A percentile compares a stretch with the other conserved stretches of the same genome.
phyloP scores from a whole-genome alignment of 768 basidiomycete species.

The Pleurotus tuoliensis region DNA sequence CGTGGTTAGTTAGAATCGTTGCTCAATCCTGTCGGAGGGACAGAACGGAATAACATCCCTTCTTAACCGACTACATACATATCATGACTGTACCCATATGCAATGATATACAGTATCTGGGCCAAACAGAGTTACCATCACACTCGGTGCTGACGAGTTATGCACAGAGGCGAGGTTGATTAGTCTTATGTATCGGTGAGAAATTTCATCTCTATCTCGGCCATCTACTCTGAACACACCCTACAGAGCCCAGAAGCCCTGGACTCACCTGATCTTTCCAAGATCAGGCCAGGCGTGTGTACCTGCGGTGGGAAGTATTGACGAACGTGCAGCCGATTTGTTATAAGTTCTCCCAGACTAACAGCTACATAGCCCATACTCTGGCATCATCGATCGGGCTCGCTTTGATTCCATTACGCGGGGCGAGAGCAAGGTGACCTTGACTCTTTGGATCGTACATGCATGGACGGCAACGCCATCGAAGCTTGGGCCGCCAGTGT shows the following conservation, averaged over 20 bases:
- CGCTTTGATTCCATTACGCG: not conserved
- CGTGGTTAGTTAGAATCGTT: not conserved
- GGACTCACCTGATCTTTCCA: not conserved
- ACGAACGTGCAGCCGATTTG: not conserved
- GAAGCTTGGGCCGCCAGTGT: not conserved
- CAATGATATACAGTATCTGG: not conserved
- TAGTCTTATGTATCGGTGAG: not conserved
- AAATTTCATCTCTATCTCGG: not conserved
- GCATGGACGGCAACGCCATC: not conserved
- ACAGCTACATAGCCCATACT: not conserved
- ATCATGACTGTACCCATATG: no score
- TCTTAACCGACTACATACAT: not conserved
- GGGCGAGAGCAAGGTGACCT: not conserved
- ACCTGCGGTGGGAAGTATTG: not conserved
- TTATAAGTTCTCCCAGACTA: not conserved
- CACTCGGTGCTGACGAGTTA: not conserved
- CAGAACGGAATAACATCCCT: conserved; percentile 1
- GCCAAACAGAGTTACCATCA: not conserved
- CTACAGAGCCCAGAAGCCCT: not conserved
- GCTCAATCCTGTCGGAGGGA: not conserved
- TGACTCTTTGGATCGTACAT: not conserved
- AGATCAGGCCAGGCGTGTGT: not conserved
- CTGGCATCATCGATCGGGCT: not conserved
- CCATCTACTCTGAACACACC: not conserved
- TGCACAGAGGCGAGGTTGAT: not conserved